Evolutionary conservation across 2,329 filamentous ascomycete species (phyloP), one percentile per base, ranked within the genome.

Genomic region (Fusarium tupiense): DNA sequence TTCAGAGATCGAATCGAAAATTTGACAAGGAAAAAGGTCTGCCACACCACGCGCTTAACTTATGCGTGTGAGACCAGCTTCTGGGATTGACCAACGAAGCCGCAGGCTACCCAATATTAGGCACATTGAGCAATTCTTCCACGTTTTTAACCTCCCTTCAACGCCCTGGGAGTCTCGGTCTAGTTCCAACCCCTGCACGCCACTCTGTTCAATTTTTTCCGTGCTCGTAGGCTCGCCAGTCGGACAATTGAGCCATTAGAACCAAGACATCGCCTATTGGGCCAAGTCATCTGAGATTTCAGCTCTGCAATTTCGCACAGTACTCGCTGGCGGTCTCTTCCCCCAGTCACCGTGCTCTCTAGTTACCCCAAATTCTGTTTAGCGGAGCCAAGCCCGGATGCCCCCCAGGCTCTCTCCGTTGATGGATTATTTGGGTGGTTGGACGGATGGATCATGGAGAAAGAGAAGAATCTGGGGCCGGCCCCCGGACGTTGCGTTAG

Each of bases 331-430:
- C 52, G 61, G 58, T 38, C 54, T 44, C 54, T 67, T 59, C 62
- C 64, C 75, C 69, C 58, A 69, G 71, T 77, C 74, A 65, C 69
- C 68, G 67, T 75, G 72, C 73, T 77, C 65, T 73, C 40, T 57
- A 67, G 64, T 71, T 74, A 77, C 77, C 70, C 77, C 75, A 75
- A 78, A 74, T 76, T 52, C 66, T 65, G 74, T 72, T 68, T 76
- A 78, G 77, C 68, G 75, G 71, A 76, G 67, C 64, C 73, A 64
- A 69, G 56, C 53, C 72, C 72, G 64, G 65, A 62, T 67, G 67
- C 72, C 69, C 67, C 73, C 74, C 73, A 73, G 69, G 67, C 65
- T 74, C 67, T 62, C 46, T 59, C 35, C 37, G 31, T 26, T 10
- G 31, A 59, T 59, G 29, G 40, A 47, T 37, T 29, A 37, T 37